Evolutionary conservation across 257 asterid species (phyloP), one percentile per base, ranked within the genome.

Genomic region (Striga asiatica): DNA sequence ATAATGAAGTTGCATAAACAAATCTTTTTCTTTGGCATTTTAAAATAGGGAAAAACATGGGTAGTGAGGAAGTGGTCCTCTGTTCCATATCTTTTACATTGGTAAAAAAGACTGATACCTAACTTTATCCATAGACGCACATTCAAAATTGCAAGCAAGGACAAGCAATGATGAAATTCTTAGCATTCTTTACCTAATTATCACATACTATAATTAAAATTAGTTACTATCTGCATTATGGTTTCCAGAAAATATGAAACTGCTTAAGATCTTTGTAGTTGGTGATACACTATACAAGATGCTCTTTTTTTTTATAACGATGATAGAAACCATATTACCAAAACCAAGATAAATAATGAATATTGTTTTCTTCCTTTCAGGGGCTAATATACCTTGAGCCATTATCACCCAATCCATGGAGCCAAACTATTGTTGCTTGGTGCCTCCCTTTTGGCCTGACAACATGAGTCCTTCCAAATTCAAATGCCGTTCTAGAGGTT

Each of bases 391-490:
- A 87, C 96, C 93, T 87, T 6, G 84, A 74, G 39, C 96, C 94
- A 19, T 77, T 81, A 72, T 83, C 94, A 54, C 96, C 94, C 47
- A 83, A 76, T 51, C 84, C 96, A 60, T 87, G 96, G 31, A 87
- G 75, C 96, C 96, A 87, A 68, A 87, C 85, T 23, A 83, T 77
- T 2, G 96, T 87, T 29, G 96, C 96, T 67, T 77, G 83, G 58
- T 87, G 96, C 64, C 52, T 78, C 63, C 96, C 94, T 79, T 66
- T 83, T 21, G 96, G 93, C 79, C 80, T 72, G 56, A 87, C 93
- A 12, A 84, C 96, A 72, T 83, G 77, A 73, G 96, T 84, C 68
- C 94, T 76, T 69, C 94, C 94, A 54, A 81, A 84, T 68, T 78
- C 89, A 37, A 66, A 69, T 28, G 83, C 42, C 52, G 62, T 74